phyloP scores from a whole-genome alignment of 257 asterid species.

The Perilla frutescens region DNA sequence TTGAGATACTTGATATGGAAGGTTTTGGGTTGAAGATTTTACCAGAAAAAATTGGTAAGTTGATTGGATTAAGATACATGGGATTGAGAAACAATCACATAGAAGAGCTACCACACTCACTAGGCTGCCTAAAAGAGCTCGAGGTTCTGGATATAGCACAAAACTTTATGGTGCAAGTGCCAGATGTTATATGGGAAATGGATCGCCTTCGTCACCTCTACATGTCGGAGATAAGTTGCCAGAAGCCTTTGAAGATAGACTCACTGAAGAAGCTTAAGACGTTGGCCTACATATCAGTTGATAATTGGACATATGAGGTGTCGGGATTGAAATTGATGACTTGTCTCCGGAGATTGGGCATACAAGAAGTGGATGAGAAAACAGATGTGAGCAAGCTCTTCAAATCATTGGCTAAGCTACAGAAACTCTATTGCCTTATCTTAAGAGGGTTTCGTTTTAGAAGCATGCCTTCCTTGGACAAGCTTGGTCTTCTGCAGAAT shows the following conservation, averaged over 20 bases:
- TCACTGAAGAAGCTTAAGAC: background rate
- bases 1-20: conserved; percentile 32
- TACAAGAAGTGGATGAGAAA: background rate
- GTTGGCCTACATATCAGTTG: background rate
- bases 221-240: background rate
- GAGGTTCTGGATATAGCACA: conserved; percentile 11
- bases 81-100: conserved; percentile 17
- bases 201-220: background rate
- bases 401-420: too few species aligned
- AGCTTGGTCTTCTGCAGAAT: background rate
- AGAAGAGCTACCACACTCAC: conserved; percentile 24
- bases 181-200: too few species aligned
- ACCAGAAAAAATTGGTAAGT: background rate
- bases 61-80: conserved; percentile 23
- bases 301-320: background rate
- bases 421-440: too few species aligned
- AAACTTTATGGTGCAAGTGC: too few species aligned
- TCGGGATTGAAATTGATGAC: background rate
- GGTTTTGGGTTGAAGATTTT: conserved; percentile 7
- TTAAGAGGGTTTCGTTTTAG: too few species aligned
- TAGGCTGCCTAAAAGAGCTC: conserved; percentile 20
- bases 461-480: background rate
- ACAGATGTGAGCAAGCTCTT: background rate
- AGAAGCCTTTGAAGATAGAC: background rate
- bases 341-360: background rate